Evolutionary conservation across 257 asterid species (phyloP).

Genomic region (Ajuga chamaepitys): DNA sequence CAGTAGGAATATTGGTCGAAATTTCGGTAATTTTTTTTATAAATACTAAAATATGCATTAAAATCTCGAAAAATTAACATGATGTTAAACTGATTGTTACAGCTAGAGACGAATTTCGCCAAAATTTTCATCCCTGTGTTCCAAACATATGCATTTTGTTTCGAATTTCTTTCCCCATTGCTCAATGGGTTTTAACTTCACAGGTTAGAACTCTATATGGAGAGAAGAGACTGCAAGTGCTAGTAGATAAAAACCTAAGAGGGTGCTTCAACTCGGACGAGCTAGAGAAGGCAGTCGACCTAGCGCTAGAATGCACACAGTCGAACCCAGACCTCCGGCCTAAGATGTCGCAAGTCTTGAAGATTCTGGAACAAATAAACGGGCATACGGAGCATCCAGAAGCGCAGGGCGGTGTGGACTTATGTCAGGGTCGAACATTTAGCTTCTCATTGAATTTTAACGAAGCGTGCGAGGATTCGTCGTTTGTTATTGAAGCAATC

Average conservation of each 20-base stretch:
- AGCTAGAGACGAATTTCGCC: no score
- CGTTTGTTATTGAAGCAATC: constrained; percentile 71
- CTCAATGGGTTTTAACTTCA: background rate
- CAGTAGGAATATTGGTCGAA: no score
- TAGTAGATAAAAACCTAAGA: constrained; percentile 62
- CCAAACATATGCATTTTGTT: no score
- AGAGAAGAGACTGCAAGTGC: constrained; percentile 57
- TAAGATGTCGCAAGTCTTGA: constrained; percentile 66
- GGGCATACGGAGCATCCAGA: constrained; percentile 41
- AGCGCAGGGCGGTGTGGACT: constrained; percentile 39
- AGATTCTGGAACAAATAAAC: constrained; percentile 45
- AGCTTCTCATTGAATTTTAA: constrained; percentile 61
- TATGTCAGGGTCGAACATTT: constrained; percentile 39
- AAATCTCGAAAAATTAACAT: no score
- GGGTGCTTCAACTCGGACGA: constrained; percentile 51
- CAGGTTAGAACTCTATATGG: constrained; percentile 60
- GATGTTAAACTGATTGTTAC: no score
- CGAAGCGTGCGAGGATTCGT: constrained; percentile 56
- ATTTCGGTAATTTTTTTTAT: no score
- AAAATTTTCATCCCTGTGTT: no score
- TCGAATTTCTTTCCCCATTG: background rate
- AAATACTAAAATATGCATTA: no score
- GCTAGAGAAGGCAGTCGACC: constrained; percentile 48
- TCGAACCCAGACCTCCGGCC: constrained; percentile 67
- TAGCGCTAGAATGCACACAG: constrained; percentile 62